Evolutionary conservation across 1,284 basidiomycete genomes (phyloP).

Genomic region (Crucibulum parvulum): DNA sequence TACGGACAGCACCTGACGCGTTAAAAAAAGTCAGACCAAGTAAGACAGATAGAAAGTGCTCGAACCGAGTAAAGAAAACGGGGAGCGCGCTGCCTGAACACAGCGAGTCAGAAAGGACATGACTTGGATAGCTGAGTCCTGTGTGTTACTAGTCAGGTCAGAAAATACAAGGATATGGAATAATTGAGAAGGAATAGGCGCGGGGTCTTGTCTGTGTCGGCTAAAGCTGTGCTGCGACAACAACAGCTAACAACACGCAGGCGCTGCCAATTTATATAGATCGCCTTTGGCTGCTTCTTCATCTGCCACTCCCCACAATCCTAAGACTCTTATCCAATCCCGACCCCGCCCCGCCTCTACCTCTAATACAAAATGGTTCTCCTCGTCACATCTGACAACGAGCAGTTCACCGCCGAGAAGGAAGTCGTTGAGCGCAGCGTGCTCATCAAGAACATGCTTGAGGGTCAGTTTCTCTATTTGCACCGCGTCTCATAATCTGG

Average conservation of each 20-base stretch:
- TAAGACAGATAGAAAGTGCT: slow-evolving; percentile 11
- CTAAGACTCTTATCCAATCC: slow-evolving; percentile 21
- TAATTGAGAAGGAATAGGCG: too few species aligned
- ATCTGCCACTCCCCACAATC: slow-evolving; percentile 12
- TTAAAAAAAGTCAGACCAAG: slow-evolving; percentile 10
- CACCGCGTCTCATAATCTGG: slow-evolving; percentile 16
- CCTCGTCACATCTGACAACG: slow-evolving; percentile 93
- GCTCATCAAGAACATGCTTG: slow-evolving; percentile 99
- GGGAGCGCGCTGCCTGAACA: slow-evolving; percentile 39
- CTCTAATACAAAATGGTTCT: slow-evolving; percentile 65
- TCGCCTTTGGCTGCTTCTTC: background rate
- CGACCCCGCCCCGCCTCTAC: slow-evolving; percentile 15
- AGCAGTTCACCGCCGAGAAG: slow-evolving; percentile 93
- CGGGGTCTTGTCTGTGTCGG: too few species aligned
- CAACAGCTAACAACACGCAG: slow-evolving; percentile 14
- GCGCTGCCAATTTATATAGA: slow-evolving; percentile 2
- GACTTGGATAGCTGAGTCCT: slow-evolving; percentile 9
- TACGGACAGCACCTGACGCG: slow-evolving; percentile 77
- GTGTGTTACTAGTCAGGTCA: too few species aligned
- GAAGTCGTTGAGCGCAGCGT: slow-evolving; percentile 96
- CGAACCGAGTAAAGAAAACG: slow-evolving; percentile 54
- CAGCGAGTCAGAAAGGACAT: slow-evolving; percentile 56
- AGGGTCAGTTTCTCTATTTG: slow-evolving; percentile 66
- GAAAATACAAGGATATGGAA: too few species aligned
- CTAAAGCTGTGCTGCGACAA: slow-evolving; percentile 4